Base-by-base conservation (phyloP, 306 rosid species). In the Albizia julibrissin region DNA sequence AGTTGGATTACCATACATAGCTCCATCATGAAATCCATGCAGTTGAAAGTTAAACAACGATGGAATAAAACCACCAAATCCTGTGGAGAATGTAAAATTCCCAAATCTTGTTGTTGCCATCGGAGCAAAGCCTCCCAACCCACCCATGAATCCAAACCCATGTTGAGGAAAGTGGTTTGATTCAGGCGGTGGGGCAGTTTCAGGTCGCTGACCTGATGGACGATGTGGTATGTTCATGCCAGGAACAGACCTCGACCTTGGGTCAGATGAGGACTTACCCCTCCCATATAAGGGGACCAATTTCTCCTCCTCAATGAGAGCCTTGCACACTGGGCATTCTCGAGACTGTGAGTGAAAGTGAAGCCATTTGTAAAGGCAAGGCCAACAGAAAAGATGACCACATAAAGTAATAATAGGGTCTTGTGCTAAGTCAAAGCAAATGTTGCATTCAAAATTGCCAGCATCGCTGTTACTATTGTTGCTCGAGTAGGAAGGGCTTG, bases 321-420 rank as follows among this genome's bases (percentile, higher is more conserved):
- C 98, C 87, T 93, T 93, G 84, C 98, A 93, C 69, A 93, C 97
- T 0, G 97, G 98, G 82, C 98, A 93, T 80, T 90, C 97, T 69
- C 79, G 88, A 26, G 97, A 88, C 27, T 88, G 91, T 10, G 98
- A 91, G 81, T 91, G 98, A 84, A 89, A 76, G 77, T 91, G 89
- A 77, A 93, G 93, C 98, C 98, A 93, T 72, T 90, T 91, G 89
- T 91, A 93, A 69, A 93, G 98, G 82, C 98, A 93, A 1, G 98
- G 94, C 98, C 98, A 93, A 81, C 98, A 93, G 79, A 90, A 93
- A 49, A 93, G 97, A 86, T 93, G 98, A 64, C 98, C 98, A n/a
- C 98, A 93, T 40, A 91, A 56, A 67, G 98, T 93, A 19, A 91
- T 93, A 69, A 93, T 93, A 2, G 98, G 98, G 58, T 93, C 98